phyloP scores from a whole-genome alignment of 768 basidiomycete species.

The Sutorius australiensis region DNA sequence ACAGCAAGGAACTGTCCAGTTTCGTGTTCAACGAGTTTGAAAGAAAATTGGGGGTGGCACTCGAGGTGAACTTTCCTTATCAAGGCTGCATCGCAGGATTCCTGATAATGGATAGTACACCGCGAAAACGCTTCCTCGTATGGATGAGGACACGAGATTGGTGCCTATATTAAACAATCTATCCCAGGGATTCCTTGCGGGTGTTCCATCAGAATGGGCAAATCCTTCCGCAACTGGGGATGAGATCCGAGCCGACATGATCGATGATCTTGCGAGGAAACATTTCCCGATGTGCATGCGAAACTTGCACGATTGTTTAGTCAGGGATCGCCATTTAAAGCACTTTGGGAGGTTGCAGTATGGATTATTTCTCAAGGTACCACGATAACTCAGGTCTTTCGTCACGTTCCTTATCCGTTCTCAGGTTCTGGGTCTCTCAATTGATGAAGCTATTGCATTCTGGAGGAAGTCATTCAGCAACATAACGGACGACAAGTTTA shows the following conservation, averaged over 20 bases:
- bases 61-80: conserved; percentile 58
- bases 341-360: conserved; percentile 91
- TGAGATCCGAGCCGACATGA: conserved; percentile 88
- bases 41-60: conserved; percentile 59
- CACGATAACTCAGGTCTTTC: conserved; percentile 1
- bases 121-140: conserved; percentile 77
- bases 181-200: conserved; percentile 90
- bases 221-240: conserved; percentile 52
- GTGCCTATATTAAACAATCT: conserved; percentile 87
- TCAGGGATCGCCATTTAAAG: conserved; percentile 80
- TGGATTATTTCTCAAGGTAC: conserved; percentile 91
- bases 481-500: conserved; percentile 91
- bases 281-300: conserved; percentile 98
- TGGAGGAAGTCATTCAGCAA: conserved; percentile 84
- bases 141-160: conserved; percentile 93
- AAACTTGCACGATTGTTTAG: conserved; percentile 75
- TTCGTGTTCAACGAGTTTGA: conserved; percentile 88
- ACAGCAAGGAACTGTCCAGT: conserved; percentile 69
- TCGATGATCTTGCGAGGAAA: conserved; percentile 78
- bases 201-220: conserved; percentile 81
- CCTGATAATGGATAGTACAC: conserved; percentile 54
- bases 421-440: conserved; percentile 86
- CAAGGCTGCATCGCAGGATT: background rate
- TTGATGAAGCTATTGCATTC: conserved; percentile 91
- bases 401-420: background rate